Evolutionary conservation across 306 rosid genomes (phyloP), one percentile per base, ranked within the genome.

Genomic region (Cicer bijugum): DNA sequence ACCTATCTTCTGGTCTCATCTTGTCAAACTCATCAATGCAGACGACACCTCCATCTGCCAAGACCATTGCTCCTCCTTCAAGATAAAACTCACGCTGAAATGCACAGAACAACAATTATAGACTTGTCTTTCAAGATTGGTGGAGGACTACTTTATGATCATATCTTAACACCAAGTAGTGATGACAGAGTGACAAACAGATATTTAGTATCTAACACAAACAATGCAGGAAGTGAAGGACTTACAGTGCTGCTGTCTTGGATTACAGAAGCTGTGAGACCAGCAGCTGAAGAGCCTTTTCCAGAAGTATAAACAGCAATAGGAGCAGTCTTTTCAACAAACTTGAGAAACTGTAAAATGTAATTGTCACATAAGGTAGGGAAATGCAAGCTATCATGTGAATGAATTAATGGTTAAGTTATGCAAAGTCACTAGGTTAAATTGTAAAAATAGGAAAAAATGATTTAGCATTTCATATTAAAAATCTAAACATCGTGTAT

Each of bases 1-100:
- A 94, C 97, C 99, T 91, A 77, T 94, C 99, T 79, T 94, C 99
- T n/a, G 99, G 88, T 75, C 97, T 91, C 99, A 94, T 94, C 85
- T 94, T 94, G 88, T 94, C 97, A 72, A 94, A 94, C 89, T 94
- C 99, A 63, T 94, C 99, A 35, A 94, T 94, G 79, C 99, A 94
- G 61, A 94, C 99, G 85, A 91, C 97, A 71, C 97, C 99, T 39
- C 99, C 99, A 80, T 94, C 99, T 14, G 96, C 99, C 89, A 94
- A 87, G 83, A 94, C 96, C 99, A 94, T 91, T 65, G 99, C 99
- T 69, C 99, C 99, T 82, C 99, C 99, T 88, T 94, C 99, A 76
- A 94, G 99, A 85, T 94, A 94, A 82, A 94, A 94, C 82, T 94
- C 99, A 12, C 97, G 95, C 99, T 94, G 84, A 72, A 81, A 71